These are phyloP conservation scores for Rhexocercosporidium sp. DNA, from an alignment of 2,329 filamentous ascomycete species.

Conservation along the genomic window DNA sequence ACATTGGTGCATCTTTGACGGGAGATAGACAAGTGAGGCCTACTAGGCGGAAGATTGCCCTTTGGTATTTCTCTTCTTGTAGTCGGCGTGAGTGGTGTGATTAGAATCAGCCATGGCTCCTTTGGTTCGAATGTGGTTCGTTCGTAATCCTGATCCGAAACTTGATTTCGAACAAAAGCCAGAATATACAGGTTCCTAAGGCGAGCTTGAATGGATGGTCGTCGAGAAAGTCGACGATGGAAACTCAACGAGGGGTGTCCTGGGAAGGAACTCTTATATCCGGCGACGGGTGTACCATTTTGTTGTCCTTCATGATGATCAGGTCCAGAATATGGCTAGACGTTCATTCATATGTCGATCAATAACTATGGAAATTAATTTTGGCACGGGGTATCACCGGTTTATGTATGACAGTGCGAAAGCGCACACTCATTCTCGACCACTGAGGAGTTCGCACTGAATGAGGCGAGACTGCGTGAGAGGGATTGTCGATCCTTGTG, in stretches of 20 bases:
- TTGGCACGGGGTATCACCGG: not conserved
- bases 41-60: not conserved
- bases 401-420: not conserved
- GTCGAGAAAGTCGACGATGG: not conserved
- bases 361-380: not conserved
- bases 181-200: not conserved
- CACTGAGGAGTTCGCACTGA: not conserved
- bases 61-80: not conserved
- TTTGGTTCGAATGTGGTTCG: not conserved
- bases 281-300: not conserved
- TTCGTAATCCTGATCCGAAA: not conserved
- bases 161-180: not conserved
- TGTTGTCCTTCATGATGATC: not conserved
- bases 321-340: not conserved
- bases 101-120: not conserved
- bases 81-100: not conserved
- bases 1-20: not conserved
- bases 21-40: not conserved
- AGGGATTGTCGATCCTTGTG: not conserved
- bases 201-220: not conserved
- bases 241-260: not conserved
- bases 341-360: not conserved
- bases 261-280: slow-evolving; percentile 1
- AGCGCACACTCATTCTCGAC: not conserved
- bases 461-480: not conserved